phyloP scores from a whole-genome alignment of 176 grass and related monocot genomes.

The Oryza officinalis region DNA sequence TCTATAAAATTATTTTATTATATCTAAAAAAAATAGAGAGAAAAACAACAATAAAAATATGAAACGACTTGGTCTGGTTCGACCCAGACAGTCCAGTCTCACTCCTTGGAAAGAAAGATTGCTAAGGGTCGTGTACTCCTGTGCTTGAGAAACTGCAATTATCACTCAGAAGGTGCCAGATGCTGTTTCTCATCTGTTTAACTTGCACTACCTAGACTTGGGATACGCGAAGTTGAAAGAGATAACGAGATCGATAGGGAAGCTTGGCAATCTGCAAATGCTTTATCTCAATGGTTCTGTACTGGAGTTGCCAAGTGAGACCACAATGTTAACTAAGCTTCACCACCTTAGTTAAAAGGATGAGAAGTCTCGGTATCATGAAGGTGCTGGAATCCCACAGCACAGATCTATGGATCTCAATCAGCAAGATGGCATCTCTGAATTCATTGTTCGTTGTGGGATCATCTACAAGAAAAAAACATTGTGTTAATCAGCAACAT shows the following conservation, averaged over 20 bases:
- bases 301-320: constrained; percentile 32
- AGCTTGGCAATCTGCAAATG: constrained; percentile 45
- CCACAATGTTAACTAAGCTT: constrained; percentile 40
- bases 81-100: no score
- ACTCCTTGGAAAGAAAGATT: no score
- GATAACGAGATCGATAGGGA: constrained; percentile 41
- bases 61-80: no score
- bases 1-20: no score
- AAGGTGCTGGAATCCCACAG: constrained; percentile 26
- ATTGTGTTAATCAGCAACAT: no score
- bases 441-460: background rate
- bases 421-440: constrained; percentile 42
- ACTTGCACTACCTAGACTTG: constrained; percentile 45
- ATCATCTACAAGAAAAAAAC: no score
- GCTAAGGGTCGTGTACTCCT: constrained; percentile 47
- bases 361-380: constrained; percentile 31
- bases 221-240: constrained; percentile 27
- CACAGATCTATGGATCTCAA: constrained; percentile 39
- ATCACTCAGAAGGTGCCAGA: constrained; percentile 44
- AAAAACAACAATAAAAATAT: no score
- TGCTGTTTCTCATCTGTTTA: constrained; percentile 38
- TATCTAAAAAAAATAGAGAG: no score
- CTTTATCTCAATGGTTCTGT: constrained; percentile 39
- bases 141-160: constrained; percentile 18
- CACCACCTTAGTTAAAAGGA: constrained; percentile 31